Evolutionary conservation across 2,329 filamentous ascomycete genomes (phyloP).

Genomic region (Aspergillus hiratsukae): DNA sequence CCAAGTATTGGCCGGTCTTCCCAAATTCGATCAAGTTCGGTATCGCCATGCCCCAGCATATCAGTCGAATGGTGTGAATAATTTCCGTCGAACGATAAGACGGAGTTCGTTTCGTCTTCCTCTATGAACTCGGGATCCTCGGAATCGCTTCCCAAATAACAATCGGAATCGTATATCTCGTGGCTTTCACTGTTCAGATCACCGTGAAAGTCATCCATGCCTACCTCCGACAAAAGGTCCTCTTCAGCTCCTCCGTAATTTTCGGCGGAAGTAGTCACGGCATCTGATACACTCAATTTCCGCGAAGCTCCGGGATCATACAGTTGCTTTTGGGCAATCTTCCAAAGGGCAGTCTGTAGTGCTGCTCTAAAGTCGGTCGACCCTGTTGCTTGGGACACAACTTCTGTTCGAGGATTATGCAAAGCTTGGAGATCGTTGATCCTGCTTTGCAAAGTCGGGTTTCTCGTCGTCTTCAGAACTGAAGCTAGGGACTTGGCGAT

Average conservation of each 20-base stretch:
- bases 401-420: background rate
- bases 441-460: slow-evolving; percentile 12
- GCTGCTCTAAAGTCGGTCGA: slow-evolving; percentile 10
- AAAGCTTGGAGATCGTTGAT: slow-evolving; percentile 5
- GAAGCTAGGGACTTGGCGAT: slow-evolving; percentile 32
- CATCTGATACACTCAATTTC: slow-evolving; percentile 2
- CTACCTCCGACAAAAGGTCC: background rate
- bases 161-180: background rate
- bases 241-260: background rate
- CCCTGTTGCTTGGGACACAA: background rate
- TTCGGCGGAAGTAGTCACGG: background rate
- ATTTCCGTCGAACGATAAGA: slow-evolving; percentile 4
- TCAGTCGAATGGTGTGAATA: background rate
- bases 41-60: background rate
- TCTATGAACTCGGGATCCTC: background rate
- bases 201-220: background rate
- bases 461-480: slow-evolving; percentile 23
- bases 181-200: background rate
- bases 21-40: background rate
- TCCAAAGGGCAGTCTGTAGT: slow-evolving; percentile 31
- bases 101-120: background rate
- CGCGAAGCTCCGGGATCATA: slow-evolving; percentile 12
- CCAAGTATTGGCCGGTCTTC: background rate
- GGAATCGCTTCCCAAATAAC: slow-evolving; percentile 2
- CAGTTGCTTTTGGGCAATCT: slow-evolving; percentile 25